Conservation (phyloP, 495 filamentous ascomycete genomes). For the Penicillium riverlandense region DNA sequence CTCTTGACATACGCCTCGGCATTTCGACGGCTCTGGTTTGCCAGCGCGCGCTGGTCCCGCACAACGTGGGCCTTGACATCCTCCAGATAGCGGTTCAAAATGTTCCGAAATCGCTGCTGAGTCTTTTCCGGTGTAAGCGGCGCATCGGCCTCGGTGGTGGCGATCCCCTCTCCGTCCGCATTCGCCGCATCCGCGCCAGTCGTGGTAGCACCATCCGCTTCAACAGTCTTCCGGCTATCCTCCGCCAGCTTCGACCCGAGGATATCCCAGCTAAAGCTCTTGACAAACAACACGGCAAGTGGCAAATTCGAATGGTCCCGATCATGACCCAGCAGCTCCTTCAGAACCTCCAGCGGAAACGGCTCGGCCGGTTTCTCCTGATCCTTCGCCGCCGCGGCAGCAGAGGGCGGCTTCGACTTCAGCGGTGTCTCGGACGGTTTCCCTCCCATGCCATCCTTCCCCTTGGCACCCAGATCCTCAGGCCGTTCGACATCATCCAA, state of each 20-base stretch:
- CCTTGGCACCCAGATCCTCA: conserved; percentile 68
- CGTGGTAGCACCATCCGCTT: conserved; percentile 68
- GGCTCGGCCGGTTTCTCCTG: conserved; percentile 56
- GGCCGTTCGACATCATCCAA: conserved; percentile 83
- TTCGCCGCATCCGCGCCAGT: conserved; percentile 41
- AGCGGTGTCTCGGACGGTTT: conserved; percentile 51
- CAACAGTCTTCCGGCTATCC: conserved; percentile 76
- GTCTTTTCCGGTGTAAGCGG: conserved; percentile 69
- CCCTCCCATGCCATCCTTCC: conserved; percentile 50
- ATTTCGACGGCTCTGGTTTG: conserved; percentile 80
- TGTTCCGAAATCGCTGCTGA: conserved; percentile 79
- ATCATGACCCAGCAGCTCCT: conserved; percentile 90
- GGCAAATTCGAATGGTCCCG: conserved; percentile 87
- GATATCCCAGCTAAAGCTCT: conserved; percentile 93
- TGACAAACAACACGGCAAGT: conserved; percentile 87
- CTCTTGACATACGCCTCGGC: conserved; percentile 98
- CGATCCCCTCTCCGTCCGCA: conserved; percentile 33
- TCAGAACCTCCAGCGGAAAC: conserved; percentile 92
- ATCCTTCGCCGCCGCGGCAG: conserved; percentile 22
- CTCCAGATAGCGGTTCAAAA: conserved; percentile 85
- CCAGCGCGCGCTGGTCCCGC: conserved; percentile 81
- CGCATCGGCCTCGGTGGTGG: conserved; percentile 42
- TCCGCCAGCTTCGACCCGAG: conserved; percentile 65
- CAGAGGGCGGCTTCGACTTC: conserved; percentile 23
- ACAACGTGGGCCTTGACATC: conserved; percentile 86